phyloP scores from a whole-genome alignment of 2,329 filamentous ascomycete species.

The Phyllosticta ampelicida region DNA sequence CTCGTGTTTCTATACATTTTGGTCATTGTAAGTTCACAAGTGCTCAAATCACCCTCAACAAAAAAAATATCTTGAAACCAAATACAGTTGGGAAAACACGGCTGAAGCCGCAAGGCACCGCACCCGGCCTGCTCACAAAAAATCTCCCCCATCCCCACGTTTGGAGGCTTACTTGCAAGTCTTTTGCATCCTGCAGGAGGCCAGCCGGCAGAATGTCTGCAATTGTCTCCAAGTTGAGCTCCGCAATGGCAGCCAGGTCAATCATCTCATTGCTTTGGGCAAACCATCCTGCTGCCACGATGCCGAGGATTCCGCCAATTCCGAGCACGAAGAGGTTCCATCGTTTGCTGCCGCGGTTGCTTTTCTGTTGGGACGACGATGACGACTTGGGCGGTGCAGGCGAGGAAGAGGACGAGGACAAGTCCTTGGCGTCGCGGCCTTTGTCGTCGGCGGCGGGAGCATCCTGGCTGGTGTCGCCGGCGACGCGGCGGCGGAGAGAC shows the following conservation, averaged over 20 bases:
- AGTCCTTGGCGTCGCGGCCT: background rate
- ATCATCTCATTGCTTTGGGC: conserved; percentile 84
- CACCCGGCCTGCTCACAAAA: background rate
- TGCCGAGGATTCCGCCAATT: conserved; percentile 79
- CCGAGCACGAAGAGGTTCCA: conserved; percentile 74
- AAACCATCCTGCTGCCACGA: conserved; percentile 82
- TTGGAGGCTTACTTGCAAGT: conserved; percentile 57
- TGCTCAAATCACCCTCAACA: background rate
- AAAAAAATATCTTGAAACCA: background rate
- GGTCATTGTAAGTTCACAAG: background rate
- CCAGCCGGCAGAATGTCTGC: conserved; percentile 81
- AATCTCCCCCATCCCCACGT: conserved; percentile 6
- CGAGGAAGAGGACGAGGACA: background rate
- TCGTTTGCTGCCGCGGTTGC: conserved; percentile 45
- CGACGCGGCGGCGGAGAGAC: conserved; percentile 25
- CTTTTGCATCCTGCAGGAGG: conserved; percentile 73
- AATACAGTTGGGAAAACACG: background rate
- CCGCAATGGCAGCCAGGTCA: conserved; percentile 60
- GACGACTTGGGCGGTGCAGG: background rate
- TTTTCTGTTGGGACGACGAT: conserved; percentile 10
- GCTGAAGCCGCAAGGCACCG: background rate
- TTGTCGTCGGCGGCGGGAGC: background rate
- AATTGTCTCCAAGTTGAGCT: conserved; percentile 70
- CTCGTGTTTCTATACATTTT: conserved; percentile 59
- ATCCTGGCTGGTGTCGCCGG: conserved; percentile 15